phyloP scores from a whole-genome alignment of 2,329 filamentous ascomycete species.

The Fusarium sacchari region DNA sequence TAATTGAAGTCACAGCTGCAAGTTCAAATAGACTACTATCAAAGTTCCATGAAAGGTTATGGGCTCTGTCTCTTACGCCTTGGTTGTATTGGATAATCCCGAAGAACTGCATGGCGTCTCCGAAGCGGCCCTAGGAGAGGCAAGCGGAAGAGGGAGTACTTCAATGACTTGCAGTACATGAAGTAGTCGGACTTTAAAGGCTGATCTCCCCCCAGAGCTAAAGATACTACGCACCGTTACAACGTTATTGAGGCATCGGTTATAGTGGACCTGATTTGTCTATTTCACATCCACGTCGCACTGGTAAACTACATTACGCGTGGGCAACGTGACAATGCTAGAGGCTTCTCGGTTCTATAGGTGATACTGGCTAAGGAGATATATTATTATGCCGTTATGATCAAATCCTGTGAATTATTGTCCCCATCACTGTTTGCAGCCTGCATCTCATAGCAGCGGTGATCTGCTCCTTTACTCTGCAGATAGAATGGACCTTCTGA shows the following conservation, averaged over 20 bases:
- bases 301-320: not conserved
- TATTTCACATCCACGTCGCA: not conserved
- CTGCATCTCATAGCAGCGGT: not conserved
- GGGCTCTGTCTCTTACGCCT: too few relatives aligned
- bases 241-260: not conserved
- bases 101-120: too few relatives aligned
- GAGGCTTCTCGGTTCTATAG: not conserved
- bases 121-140: not conserved
- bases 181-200: rapidly evolving
- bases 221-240: not conserved
- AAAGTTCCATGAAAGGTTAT: too few relatives aligned
- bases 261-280: not conserved
- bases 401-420: not conserved
- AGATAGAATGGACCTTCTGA: not conserved
- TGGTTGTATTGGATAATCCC: too few relatives aligned
- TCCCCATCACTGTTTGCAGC: not conserved
- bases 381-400: not conserved
- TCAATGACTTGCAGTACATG: not conserved
- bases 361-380: not conserved
- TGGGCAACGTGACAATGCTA: rapidly evolving
- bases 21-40: too few relatives aligned
- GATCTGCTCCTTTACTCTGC: not conserved
- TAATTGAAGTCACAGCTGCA: rapidly evolving
- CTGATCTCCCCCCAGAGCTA: not conserved
- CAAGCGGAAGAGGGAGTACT: not conserved